Percentiles rank a stretch among this genome's conserved stretches.
Conservation (phyloP, 1,284 basidiomycete genomes). For the Ganoderma meredithae region DNA sequence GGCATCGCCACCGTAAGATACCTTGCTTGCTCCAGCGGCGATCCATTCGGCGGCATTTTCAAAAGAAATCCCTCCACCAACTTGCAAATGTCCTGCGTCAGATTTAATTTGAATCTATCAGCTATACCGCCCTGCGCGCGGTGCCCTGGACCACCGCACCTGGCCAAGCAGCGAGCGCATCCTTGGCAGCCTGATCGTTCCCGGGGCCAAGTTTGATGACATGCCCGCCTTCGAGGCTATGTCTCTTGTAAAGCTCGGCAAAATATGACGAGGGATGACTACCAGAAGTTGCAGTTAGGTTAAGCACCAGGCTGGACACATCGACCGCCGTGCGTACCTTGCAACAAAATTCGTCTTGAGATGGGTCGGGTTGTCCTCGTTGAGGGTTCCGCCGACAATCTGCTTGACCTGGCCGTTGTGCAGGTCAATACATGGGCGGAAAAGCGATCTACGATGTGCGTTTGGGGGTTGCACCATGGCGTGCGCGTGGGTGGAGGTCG, state of each 20-base stretch:
- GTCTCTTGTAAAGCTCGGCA: constrained; percentile 78
- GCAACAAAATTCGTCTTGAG: constrained; percentile 95
- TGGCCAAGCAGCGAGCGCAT: constrained; percentile 87
- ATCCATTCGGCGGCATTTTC: constrained; percentile 89
- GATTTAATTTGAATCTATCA: neutral
- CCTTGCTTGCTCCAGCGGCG: constrained; percentile 91
- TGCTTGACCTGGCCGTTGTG: constrained; percentile 97
- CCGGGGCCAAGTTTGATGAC: constrained; percentile 95
- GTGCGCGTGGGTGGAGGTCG: constrained; percentile 2
- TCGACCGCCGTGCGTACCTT: constrained; percentile 58
- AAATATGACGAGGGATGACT: constrained; percentile 87
- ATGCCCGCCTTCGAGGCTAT: constrained; percentile 87
- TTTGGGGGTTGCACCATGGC: constrained; percentile 5
- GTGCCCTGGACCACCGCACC: constrained; percentile 50
- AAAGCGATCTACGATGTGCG: constrained; percentile 45
- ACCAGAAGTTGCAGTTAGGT: constrained; percentile 11
- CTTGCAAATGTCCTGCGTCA: constrained; percentile 76
- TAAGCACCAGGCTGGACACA: too few relatives aligned
- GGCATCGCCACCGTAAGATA: constrained; percentile 38
- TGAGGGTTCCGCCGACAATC: constrained; percentile 95
- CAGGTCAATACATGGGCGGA: constrained; percentile 97
- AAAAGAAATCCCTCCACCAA: constrained; percentile 93
- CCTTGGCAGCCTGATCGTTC: constrained; percentile 88
- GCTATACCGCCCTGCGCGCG: neutral
- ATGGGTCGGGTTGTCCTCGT: constrained; percentile 64